Percentiles rank a stretch among this genome's conserved stretches.
Conservation (phyloP, 2,329 filamentous ascomycete species). For the Fusarium heterosporum region DNA sequence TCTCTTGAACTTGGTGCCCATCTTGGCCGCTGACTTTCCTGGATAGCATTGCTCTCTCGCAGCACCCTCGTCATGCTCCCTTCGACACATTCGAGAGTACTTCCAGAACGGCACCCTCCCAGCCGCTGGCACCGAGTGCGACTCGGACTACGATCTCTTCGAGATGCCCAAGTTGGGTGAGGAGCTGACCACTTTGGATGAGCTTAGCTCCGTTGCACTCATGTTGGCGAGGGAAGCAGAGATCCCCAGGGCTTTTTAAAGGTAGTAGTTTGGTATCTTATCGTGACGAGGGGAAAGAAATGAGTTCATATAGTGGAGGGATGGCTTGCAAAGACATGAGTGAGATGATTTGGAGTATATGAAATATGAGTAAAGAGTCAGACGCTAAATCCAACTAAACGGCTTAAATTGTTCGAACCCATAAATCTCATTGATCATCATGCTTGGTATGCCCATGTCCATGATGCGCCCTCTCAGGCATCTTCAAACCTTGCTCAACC, state of each 20-base stretch:
- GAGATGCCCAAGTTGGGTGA: conserved; percentile 42
- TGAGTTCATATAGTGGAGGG: background rate
- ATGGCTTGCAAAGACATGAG: background rate
- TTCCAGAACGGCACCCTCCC: conserved; percentile 62
- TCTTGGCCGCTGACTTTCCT: background rate
- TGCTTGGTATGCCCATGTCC: conserved; percentile 28
- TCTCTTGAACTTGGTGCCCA: too few species aligned
- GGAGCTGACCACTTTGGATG: conserved; percentile 23
- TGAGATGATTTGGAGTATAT: background rate
- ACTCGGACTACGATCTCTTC: conserved; percentile 59
- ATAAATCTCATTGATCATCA: conserved; percentile 3
- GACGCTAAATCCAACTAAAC: too few species aligned
- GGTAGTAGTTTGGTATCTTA: background rate
- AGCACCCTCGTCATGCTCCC: conserved; percentile 59
- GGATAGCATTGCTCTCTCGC: conserved; percentile 62
- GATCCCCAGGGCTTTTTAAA: conserved; percentile 31
- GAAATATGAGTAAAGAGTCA: background rate
- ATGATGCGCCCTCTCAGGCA: conserved; percentile 60
- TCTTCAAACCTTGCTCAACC: conserved; percentile 61
- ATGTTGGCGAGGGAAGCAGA: conserved; percentile 34
- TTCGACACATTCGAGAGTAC: conserved; percentile 56
- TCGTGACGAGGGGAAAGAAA: background rate
- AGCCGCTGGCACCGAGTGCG: conserved; percentile 57
- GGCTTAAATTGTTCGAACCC: background rate
- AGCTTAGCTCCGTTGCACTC: conserved; percentile 34